Conservation (phyloP, 192 early-diverging fungal species). For the Podila horticola region DNA sequence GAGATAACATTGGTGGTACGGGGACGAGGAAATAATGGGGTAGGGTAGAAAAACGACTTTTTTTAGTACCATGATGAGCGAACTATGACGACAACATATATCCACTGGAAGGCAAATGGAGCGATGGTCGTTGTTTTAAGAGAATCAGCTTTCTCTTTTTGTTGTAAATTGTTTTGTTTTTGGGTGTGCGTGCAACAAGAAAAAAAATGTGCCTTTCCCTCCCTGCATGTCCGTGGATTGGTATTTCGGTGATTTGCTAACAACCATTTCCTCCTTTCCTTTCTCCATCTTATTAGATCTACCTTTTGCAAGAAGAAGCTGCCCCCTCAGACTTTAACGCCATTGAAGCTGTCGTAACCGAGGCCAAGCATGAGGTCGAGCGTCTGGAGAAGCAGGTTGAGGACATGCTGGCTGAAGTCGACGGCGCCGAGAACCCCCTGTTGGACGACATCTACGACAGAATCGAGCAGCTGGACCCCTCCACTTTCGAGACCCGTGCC, state of each 20-base stretch:
- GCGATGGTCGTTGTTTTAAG: no score
- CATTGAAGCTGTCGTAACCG: constrained; percentile 89
- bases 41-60: no score
- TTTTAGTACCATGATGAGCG: neutral
- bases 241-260: no score
- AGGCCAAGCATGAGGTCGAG: constrained; percentile 89
- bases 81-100: no score
- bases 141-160: no score
- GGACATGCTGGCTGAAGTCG: constrained; percentile 83
- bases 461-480: constrained; percentile 92
- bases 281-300: constrained; percentile 64
- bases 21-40: no score
- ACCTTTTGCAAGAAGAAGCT: constrained; percentile 95
- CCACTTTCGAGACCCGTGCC: constrained; percentile 95
- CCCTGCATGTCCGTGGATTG: no score
- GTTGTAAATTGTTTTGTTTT: neutral
- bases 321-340: constrained; percentile 94
- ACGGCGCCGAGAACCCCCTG: constrained; percentile 87
- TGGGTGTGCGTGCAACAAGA: no score
- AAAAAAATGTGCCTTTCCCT: no score
- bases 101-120: no score
- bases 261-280: no score
- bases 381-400: constrained; percentile 95
- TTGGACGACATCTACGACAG: constrained; percentile 97
- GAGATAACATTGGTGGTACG: no score